phyloP scores from a whole-genome alignment of 2,329 filamentous ascomycete genomes.

The Passalora sequoiae region DNA sequence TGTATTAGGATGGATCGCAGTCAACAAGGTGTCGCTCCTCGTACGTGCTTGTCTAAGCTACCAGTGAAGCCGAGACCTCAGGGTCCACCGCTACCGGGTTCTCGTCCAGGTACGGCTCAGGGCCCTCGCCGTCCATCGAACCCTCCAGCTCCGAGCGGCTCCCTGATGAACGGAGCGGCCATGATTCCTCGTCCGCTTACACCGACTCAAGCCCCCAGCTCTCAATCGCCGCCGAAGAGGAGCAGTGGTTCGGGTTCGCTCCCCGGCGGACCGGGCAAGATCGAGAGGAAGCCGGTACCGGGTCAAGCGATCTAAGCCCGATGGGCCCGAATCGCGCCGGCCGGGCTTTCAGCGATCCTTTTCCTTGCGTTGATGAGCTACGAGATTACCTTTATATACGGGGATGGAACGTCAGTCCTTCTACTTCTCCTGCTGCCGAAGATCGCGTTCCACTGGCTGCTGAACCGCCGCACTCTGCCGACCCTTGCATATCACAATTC shows the following conservation, averaged over 20 bases:
- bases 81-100: constrained; percentile 46
- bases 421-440: constrained; percentile 16
- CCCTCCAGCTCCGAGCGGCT: constrained; percentile 29
- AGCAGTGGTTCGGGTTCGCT: constrained; percentile 12
- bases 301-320: constrained; percentile 40
- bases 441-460: constrained; percentile 9
- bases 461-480: constrained; percentile 4
- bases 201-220: constrained; percentile 16
- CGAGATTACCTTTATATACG: constrained; percentile 19
- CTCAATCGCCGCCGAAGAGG: constrained; percentile 13
- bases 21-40: constrained; percentile 85
- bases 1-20: constrained; percentile 87
- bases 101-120: constrained; percentile 21
- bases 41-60: constrained; percentile 86
- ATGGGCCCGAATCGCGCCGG: constrained; percentile 7
- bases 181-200: constrained; percentile 26
- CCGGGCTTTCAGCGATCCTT: constrained; percentile 15
- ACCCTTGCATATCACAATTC: not conserved
- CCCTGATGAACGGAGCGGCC: constrained; percentile 7
- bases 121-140: constrained; percentile 35
- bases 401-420: constrained; percentile 16
- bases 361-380: constrained; percentile 23
- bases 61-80: constrained; percentile 77
- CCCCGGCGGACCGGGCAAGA: constrained; percentile 28
- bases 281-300: constrained; percentile 43